A percentile compares a stretch with the other conserved stretches of the same genome.
These are phyloP conservation scores for Pythium volutum DNA, from an alignment of 352 stramenopile genomes.

Conservation along the genomic window DNA sequence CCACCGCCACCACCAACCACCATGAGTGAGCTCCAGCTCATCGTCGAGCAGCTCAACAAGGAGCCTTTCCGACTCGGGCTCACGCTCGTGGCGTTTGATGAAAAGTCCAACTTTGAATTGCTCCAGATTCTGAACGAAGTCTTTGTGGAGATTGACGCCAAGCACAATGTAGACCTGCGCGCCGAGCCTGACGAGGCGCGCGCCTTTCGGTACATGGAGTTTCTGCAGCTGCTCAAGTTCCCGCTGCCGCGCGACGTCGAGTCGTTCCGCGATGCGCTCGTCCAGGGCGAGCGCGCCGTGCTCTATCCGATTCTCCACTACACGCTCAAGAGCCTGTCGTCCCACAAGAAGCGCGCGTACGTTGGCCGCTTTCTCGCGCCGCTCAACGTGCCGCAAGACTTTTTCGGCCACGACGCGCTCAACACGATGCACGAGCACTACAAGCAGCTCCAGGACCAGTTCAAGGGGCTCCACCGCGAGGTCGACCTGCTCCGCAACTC, in stretches of 20 bases:
- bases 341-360: constrained; percentile 93
- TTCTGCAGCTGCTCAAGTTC: constrained; percentile 94
- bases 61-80: constrained; percentile 89
- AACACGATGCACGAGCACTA: constrained; percentile 88
- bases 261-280: constrained; percentile 71
- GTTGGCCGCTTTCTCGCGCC: constrained; percentile 90
- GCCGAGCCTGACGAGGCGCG: constrained; percentile 75
- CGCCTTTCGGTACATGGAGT: constrained; percentile 86
- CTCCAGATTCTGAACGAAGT: constrained; percentile 94
- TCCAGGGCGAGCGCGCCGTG: constrained; percentile 78
- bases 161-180: constrained; percentile 84
- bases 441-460: constrained; percentile 92
- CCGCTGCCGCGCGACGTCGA: constrained; percentile 72
- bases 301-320: constrained; percentile 93
- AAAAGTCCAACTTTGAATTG: constrained; percentile 92
- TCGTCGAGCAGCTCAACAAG: constrained; percentile 93
- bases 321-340: constrained; percentile 81
- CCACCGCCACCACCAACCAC: constrained; percentile 25
- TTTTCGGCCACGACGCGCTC: constrained; percentile 84
- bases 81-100: constrained; percentile 92
- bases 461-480: constrained; percentile 90
- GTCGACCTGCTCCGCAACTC: constrained; percentile 78
- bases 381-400: constrained; percentile 92
- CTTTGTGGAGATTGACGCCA: constrained; percentile 84
- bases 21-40: constrained; percentile 91